phyloP scores from a whole-genome alignment of 768 basidiomycete species.

The Tephrocybe sp. region DNA sequence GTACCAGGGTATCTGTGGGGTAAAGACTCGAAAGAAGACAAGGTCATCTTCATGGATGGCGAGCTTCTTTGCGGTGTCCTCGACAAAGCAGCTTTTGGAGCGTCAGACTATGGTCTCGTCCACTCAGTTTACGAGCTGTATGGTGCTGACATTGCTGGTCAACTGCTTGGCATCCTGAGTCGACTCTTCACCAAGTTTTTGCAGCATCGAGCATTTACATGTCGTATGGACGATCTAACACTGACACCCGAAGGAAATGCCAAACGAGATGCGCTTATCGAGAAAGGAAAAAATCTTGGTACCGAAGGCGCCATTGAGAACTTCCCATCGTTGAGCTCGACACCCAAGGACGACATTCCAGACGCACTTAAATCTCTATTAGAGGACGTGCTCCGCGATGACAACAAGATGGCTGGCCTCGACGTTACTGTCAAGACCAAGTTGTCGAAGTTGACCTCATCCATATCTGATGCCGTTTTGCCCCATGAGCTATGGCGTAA shows the following conservation, averaged over 20 bases:
- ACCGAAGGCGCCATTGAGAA: constrained; percentile 88
- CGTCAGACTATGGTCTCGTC: constrained; percentile 92
- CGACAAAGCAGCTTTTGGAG: constrained; percentile 97
- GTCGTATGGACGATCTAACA: constrained; percentile 97
- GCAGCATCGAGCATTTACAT: constrained; percentile 96
- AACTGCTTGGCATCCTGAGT: constrained; percentile 88
- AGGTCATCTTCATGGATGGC: constrained; percentile 88
- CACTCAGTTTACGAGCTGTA: constrained; percentile 97
- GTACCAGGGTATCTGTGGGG: constrained; percentile 88
- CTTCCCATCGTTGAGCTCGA: constrained; percentile 69
- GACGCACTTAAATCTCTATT: constrained; percentile 63
- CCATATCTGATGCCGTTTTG: constrained; percentile 85
- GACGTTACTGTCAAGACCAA: constrained; percentile 90
- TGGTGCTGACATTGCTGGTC: constrained; percentile 84
- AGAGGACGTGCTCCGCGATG: constrained; percentile 91
- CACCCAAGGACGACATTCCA: constrained; percentile 51
- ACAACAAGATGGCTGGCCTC: constrained; percentile 95
- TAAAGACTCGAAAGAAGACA: constrained; percentile 74
- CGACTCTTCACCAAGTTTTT: constrained; percentile 96
- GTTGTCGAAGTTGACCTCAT: constrained; percentile 81
- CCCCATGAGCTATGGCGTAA: constrained; percentile 85
- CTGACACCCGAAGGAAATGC: constrained; percentile 81
- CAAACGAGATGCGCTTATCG: constrained; percentile 64
- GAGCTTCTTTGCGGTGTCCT: constrained; percentile 91
- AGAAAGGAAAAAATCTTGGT: constrained; percentile 67